A percentile compares a stretch with the other conserved stretches of the same genome.
phyloP scores from a whole-genome alignment of 805 yeast species.

The Candida berthetii region DNA sequence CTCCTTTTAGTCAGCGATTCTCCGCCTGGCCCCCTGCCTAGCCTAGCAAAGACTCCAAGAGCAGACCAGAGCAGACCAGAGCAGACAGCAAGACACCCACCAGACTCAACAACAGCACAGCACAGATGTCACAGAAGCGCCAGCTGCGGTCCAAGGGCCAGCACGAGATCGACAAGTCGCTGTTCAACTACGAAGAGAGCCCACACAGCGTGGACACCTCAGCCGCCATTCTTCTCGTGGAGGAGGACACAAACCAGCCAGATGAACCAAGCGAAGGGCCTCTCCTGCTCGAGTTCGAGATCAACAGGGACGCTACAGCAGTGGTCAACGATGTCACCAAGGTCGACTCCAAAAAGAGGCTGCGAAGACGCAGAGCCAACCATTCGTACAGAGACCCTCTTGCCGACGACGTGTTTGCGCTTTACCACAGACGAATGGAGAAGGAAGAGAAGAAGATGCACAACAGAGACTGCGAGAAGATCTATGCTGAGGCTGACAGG shows the following conservation, averaged over 20 bases:
- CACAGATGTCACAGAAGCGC: neutral
- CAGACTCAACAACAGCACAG: too few species aligned
- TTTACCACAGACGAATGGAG: conserved; percentile 53
- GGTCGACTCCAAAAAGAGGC: neutral
- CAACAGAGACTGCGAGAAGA: conserved; percentile 44
- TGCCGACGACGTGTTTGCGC: conserved; percentile 30
- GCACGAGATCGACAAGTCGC: conserved; percentile 10
- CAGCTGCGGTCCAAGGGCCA: conserved; percentile 13
- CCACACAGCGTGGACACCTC: conserved; percentile 11
- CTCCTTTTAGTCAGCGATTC: too few species aligned
- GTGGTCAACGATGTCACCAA: neutral
- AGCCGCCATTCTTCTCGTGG: neutral
- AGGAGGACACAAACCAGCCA: neutral
- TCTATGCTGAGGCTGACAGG: conserved; percentile 49
- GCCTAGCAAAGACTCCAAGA: too few species aligned
- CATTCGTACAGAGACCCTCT: conserved; percentile 33
- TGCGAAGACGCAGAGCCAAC: conserved; percentile 1
- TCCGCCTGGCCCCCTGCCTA: too few species aligned
- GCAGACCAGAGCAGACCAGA: too few species aligned
- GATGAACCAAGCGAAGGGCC: too few species aligned
- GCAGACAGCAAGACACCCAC: too few species aligned
- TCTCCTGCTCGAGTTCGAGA: neutral
- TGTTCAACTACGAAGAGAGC: conserved; percentile 20
- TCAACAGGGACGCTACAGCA: neutral
- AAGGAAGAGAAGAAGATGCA: conserved; percentile 56